These are phyloP conservation scores for Candolleomyces efflorescens DNA, from an alignment of 768 basidiomycete genomes.

Conservation along the genomic window DNA sequence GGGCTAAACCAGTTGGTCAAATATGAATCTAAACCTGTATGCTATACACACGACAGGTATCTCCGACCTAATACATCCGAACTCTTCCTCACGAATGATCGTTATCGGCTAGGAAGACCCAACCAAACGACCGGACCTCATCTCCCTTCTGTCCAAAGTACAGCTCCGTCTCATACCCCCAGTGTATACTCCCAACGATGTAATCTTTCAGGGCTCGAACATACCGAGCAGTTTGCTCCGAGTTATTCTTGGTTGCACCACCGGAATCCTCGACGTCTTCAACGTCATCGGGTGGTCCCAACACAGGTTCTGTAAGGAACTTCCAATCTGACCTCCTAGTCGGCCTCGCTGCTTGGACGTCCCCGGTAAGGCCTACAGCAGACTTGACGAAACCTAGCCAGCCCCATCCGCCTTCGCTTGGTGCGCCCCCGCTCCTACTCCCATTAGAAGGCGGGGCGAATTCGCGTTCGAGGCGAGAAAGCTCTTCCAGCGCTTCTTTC, in stretches of 20 bases:
- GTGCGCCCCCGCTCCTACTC: no score
- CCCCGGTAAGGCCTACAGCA: neutral
- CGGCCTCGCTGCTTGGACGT: no score
- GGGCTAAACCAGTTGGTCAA: no score
- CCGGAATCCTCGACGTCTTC: neutral
- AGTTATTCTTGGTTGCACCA: neutral
- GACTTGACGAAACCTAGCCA: neutral
- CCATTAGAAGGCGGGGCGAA: neutral
- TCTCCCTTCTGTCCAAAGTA: constrained; percentile 55
- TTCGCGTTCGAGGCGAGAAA: constrained; percentile 2
- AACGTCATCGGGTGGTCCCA: neutral
- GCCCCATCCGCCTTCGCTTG: neutral
- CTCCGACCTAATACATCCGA: no score
- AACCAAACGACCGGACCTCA: constrained; percentile 56
- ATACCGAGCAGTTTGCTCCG: neutral
- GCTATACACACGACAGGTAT: no score
- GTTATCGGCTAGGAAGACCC: constrained; percentile 45
- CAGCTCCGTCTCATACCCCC: constrained; percentile 52
- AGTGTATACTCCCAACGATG: constrained; percentile 8
- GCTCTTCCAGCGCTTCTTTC: constrained; percentile 6
- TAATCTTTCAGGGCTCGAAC: constrained; percentile 7
- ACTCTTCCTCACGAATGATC: neutral
- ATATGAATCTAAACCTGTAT: no score
- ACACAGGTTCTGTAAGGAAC: neutral
- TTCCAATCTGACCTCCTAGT: neutral